phyloP scores from a whole-genome alignment of 2,329 filamentous ascomycete species.

The Ophiobolus disseminans region DNA sequence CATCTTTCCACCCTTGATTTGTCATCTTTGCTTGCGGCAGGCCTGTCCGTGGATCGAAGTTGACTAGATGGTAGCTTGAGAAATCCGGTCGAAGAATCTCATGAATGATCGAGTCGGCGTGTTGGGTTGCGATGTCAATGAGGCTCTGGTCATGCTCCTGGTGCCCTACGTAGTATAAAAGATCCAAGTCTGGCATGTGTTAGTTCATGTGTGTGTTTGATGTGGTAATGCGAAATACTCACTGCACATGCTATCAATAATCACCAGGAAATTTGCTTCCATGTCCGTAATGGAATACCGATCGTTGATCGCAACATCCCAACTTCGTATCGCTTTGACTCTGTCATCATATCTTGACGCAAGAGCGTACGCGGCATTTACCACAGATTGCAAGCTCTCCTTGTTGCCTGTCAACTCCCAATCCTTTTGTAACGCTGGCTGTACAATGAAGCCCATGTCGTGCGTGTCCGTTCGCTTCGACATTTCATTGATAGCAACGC shows the following conservation, averaged over 20 bases:
- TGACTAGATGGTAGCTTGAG: slow-evolving; percentile 55
- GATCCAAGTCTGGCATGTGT: slow-evolving; percentile 43
- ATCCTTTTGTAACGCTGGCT: slow-evolving; percentile 56
- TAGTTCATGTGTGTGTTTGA: background rate
- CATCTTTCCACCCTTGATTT: slow-evolving; percentile 56
- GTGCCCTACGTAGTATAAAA: slow-evolving; percentile 49
- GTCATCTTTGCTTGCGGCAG: slow-evolving; percentile 56
- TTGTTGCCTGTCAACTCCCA: slow-evolving; percentile 56
- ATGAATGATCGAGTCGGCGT: slow-evolving; percentile 47
- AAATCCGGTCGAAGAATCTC: slow-evolving; percentile 45
- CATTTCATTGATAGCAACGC: slow-evolving; percentile 43
- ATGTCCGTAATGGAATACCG: slow-evolving; percentile 48
- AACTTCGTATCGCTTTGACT: slow-evolving; percentile 57
- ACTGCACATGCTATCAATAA: slow-evolving; percentile 55
- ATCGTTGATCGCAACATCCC: slow-evolving; percentile 53
- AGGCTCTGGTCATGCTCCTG: slow-evolving; percentile 37
- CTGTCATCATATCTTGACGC: slow-evolving; percentile 52
- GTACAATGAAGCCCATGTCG: slow-evolving; percentile 63
- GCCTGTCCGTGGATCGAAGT: slow-evolving; percentile 55
- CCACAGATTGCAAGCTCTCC: slow-evolving; percentile 51
- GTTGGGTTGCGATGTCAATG: slow-evolving; percentile 48
- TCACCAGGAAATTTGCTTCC: slow-evolving; percentile 49
- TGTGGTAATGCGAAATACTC: slow-evolving; percentile 2
- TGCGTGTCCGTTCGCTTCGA: slow-evolving; percentile 58
- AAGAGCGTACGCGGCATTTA: slow-evolving; percentile 55